Base-by-base conservation (phyloP, 352 stramenopile species). In the Aphanomyces cochlioides region DNA sequence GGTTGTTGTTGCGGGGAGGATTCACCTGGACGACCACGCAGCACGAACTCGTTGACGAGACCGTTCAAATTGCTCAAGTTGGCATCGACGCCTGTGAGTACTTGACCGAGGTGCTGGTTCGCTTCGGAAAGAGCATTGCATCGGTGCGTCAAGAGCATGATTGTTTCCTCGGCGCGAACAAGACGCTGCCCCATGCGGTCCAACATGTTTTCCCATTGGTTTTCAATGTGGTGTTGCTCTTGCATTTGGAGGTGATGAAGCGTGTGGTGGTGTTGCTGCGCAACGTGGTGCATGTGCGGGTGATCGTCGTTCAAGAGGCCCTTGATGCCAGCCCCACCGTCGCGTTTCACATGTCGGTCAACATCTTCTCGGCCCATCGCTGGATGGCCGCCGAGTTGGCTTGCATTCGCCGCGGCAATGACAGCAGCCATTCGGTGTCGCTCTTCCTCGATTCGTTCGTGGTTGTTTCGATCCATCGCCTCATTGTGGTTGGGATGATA, bases 1-100 rank as follows among this genome's bases (percentile, higher is more conserved):
- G 8, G 54, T 12, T 17, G 54, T 12, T 61, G 54, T 39, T 50
- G 43, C 43, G 10, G 43, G 43, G 43, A n/a, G 10, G 43, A 50
- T n/a, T 12, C 43, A n/a, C 17, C 1, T 28, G 15, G 15, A 37
- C 54, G 15, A 12, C 7, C 13, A 7, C 54, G 54, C 54, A 61
- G 19, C 15, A 61, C 3, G 12, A 43, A 39, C 19, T 61, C 19
- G 21, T 61, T 61, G 6, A 61, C 54, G 54, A 61, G 17, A 37
- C 54, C 54, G 54, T 61, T 61, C 19, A 61, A 37, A 37, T 61
- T 61, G 54, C 54, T 61, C 54, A 61, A 10, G 54, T 61, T 61
- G 5, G 54, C 54, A n/a, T 61, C 54, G 1, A 61, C 3, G 17
- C 54, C 54, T 37, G 5, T 21, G 54, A 61, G 15, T 10, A 61